A percentile compares a stretch with the other conserved stretches of the same genome.
Evolutionary conservation across 2,329 filamentous ascomycete species (phyloP).

Genomic region (Pleurostoma richardsiae): DNA sequence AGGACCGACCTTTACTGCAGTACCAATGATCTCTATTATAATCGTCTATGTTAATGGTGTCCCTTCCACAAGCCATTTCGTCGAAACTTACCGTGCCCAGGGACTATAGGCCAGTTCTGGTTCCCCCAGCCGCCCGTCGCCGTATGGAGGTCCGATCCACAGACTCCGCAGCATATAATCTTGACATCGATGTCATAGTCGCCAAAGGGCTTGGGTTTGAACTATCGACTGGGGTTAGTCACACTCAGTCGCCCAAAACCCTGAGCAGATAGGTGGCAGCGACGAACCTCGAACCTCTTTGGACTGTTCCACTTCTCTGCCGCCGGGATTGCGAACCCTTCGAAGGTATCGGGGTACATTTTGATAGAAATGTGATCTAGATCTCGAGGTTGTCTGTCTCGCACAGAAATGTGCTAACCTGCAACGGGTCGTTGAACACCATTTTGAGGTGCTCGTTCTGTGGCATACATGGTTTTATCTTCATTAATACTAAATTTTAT

Average conservation of each 20-base stretch:
- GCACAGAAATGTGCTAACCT: too few relatives aligned
- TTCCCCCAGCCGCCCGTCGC: conserved; percentile 60
- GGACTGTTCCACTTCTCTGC: too few relatives aligned
- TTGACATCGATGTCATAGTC: conserved; percentile 69
- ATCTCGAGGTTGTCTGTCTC: too few relatives aligned
- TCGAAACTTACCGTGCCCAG: conserved; percentile 51
- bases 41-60: conserved; percentile 26
- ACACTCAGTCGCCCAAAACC: not conserved
- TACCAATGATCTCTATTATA: conserved; percentile 38
- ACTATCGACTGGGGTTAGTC: conserved; percentile 33
- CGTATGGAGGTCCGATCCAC: conserved; percentile 57
- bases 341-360: too few relatives aligned
- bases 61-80: not conserved
- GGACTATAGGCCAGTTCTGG: conserved; percentile 57
- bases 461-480: too few relatives aligned
- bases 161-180: conserved; percentile 64
- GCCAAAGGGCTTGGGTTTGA: conserved; percentile 65
- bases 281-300: too few relatives aligned
- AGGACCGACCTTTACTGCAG: conserved; percentile 34
- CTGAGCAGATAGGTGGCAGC: too few relatives aligned
- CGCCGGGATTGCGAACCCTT: too few relatives aligned
- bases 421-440: too few relatives aligned
- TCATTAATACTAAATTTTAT: too few relatives aligned
- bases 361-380: too few relatives aligned
- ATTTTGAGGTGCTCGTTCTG: too few relatives aligned